A percentile compares a stretch with the other conserved stretches of the same genome.
These are phyloP conservation scores for Rubia peregrina DNA, from an alignment of 305 asterid species.

Conservation along the genomic window DNA sequence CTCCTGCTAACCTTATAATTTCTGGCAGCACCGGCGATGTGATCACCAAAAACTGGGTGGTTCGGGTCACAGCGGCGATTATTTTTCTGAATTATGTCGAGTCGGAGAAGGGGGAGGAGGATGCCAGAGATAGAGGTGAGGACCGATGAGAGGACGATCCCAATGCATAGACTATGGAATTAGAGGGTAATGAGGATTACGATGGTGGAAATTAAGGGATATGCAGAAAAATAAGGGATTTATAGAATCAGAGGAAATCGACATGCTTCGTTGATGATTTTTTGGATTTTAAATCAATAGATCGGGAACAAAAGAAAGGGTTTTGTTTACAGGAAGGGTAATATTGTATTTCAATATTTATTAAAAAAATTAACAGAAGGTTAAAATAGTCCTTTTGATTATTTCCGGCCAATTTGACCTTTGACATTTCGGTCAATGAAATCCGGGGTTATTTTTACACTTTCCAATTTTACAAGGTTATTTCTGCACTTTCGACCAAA, in stretches of 20 bases:
- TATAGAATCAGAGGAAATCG: conserved; percentile 14
- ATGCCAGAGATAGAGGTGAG: conserved; percentile 40
- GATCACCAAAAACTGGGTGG: conserved; percentile 11
- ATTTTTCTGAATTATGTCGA: conserved; percentile 30
- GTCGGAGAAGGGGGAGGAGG: conserved; percentile 50
- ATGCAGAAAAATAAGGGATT: conserved; percentile 10
- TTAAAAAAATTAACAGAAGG: too few species aligned
- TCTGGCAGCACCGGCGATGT: neutral
- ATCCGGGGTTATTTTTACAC: too few species aligned
- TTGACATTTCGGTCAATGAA: too few species aligned
- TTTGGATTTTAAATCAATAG: too few species aligned
- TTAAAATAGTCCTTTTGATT: too few species aligned
- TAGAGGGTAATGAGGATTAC: conserved; percentile 46
- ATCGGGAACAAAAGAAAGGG: too few species aligned
- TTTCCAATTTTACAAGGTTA: too few species aligned
- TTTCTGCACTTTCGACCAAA: too few species aligned
- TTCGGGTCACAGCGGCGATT: neutral
- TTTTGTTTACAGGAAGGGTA: too few species aligned
- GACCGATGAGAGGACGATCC: conserved; percentile 42
- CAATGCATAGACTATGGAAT: conserved; percentile 32
- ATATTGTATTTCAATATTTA: too few species aligned
- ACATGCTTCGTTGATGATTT: neutral
- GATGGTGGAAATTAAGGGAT: conserved; percentile 46
- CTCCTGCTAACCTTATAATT: conserved; percentile 3
- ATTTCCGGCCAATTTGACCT: too few species aligned